phyloP scores from a whole-genome alignment of 2,329 filamentous ascomycete species.

The Nectriaceae sp. region DNA sequence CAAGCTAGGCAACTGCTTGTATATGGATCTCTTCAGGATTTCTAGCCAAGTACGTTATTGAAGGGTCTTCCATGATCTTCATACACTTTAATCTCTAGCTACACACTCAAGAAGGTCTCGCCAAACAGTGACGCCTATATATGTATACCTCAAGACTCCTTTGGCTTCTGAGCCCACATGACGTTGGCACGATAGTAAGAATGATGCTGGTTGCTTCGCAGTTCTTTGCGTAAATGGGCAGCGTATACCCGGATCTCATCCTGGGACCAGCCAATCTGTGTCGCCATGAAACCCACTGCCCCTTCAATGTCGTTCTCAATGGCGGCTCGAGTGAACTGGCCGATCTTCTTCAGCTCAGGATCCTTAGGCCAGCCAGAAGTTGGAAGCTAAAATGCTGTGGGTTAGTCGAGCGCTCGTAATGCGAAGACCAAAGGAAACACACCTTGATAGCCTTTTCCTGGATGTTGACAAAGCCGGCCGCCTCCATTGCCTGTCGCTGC shows the following conservation, averaged over 20 bases:
- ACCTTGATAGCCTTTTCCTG: too few relatives aligned
- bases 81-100: too few relatives aligned
- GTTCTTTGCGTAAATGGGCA: constrained; percentile 31
- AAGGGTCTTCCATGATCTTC: too few relatives aligned
- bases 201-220: constrained; percentile 21
- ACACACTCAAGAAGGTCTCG: too few relatives aligned
- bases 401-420: not conserved
- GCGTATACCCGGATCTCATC: constrained; percentile 34
- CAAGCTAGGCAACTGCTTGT: too few relatives aligned
- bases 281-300: constrained; percentile 28
- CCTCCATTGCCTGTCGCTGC: too few relatives aligned
- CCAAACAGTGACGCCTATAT: too few relatives aligned
- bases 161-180: constrained; percentile 31
- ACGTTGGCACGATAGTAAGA: constrained; percentile 26
- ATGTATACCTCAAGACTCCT: too few relatives aligned
- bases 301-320: constrained; percentile 37
- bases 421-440: too few relatives aligned
- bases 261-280: constrained; percentile 35
- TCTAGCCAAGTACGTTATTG: too few relatives aligned
- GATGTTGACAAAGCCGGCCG: too few relatives aligned
- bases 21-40: too few relatives aligned
- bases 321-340: constrained; percentile 33
- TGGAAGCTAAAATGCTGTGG: constrained; percentile 28
- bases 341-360: constrained; percentile 36
- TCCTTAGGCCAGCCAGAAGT: constrained; percentile 44